phyloP scores from a whole-genome alignment of 495 filamentous ascomycete species.

The Halenospora varia region DNA sequence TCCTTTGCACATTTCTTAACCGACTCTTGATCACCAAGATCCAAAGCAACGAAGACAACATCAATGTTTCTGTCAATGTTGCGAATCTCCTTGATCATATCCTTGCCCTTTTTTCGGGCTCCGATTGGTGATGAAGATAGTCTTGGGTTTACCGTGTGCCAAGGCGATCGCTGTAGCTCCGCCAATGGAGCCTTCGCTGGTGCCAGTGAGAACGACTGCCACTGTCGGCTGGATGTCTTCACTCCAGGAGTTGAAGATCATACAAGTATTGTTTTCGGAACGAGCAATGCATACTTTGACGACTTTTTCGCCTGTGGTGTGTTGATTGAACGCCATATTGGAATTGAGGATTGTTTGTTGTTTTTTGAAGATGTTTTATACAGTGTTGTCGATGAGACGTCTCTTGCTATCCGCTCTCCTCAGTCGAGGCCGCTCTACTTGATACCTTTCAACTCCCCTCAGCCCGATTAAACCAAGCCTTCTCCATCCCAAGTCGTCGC shows the following conservation, averaged over 20 bases:
- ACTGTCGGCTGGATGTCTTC: neutral
- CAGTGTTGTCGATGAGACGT: too few species aligned
- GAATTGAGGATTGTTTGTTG: too few species aligned
- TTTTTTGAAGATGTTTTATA: too few species aligned
- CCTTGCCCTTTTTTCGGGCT: neutral
- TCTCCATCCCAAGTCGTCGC: too few species aligned
- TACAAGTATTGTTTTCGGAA: neutral
- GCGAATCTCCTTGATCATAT: neutral
- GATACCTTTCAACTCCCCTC: too few species aligned
- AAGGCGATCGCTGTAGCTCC: neutral
- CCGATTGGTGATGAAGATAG: neutral
- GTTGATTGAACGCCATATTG: neutral
- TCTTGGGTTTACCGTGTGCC: neutral
- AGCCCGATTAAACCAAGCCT: too few species aligned
- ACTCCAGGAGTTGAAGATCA: neutral
- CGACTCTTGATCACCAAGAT: neutral
- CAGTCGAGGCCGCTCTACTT: too few species aligned
- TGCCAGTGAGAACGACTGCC: neutral
- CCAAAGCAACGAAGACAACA: neutral
- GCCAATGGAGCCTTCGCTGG: neutral
- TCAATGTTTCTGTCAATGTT: neutral
- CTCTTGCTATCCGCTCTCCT: too few species aligned
- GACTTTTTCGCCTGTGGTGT: neutral
- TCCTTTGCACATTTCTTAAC: neutral
- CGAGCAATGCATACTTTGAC: neutral